Evolutionary conservation across 2,329 filamentous ascomycete species (phyloP), one percentile per base, ranked within the genome.

Genomic region (Furcasterigmium furcatum): DNA sequence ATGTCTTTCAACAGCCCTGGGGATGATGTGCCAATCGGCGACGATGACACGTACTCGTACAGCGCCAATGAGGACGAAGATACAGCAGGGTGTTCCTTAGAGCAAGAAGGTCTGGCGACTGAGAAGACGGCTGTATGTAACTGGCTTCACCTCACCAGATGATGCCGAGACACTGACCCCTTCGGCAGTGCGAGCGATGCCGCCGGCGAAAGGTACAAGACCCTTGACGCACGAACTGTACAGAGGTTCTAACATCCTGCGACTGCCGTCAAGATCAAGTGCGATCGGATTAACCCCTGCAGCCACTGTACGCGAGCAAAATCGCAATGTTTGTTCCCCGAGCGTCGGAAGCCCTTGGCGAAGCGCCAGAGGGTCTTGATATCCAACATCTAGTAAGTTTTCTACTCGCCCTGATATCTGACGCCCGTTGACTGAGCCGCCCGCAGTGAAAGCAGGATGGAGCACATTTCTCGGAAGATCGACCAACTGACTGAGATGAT

Each of bases 171-270:
- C 16, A 16, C 18, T 2, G 35, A 4, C 9, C 18, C 27, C 9
- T n/a, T 9, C 10, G 9, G n/a, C 12, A 49, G 47, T 49, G 45
- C 25, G 44, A 47, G 13, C 41, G 47, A 13, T 49, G 44, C 14
- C 47, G 47, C 27, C 47, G 38, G 14, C 32, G 47, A 7, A 49
- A 49, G 41, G 47, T 47, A 7, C 13, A 24, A 32, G 22, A 29
- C 20, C 35, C 14, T 19, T 35, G 1, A 22, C 24, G 9, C 22
- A n/a, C n/a, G n/a, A n/a, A n/a, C n/a, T n/a, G n/a, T n/a, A n/a
- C n/a, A n/a, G n/a, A n/a, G n/a, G n/a, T n/a, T n/a, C n/a, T n/a
- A n/a, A n/a, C n/a, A n/a, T n/a, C n/a, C n/a, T n/a, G n/a, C n/a
- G n/a, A n/a, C n/a, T n/a, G 12, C n/a, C 21, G 21, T 4, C 12